Base-by-base conservation (phyloP, 208 protist genomes). In the Kentomonas sorsogonicus region DNA sequence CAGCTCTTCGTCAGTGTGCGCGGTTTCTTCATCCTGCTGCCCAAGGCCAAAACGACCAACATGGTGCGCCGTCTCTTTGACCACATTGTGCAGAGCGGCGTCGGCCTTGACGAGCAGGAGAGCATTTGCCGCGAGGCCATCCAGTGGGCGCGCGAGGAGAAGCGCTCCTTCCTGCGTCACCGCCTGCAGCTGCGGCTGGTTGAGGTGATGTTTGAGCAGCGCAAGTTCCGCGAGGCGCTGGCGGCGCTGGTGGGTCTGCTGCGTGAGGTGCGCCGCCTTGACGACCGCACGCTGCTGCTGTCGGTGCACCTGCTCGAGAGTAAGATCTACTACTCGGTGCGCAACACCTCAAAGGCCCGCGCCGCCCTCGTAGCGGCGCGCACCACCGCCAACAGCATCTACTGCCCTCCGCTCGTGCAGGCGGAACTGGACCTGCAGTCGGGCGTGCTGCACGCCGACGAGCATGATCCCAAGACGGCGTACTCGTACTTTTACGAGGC, bases 401-500 rank as follows among this genome's bases (percentile, higher is more conserved):
- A 99, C 79, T 99, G 96, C 74, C 94, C 96, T 26, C 97, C 97
- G 36, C 71, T 94, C 7, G 76, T 98, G n/a, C 98, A 99, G 83
- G 97, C 96, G 3, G 82, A 98, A 63, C 97, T 99, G 64, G 97
- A 99, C 67, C 71, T 98, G 41, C 95, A 98, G 77, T 86, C 83
- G 10, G 98, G 98, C 30, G 87, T 98, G 0, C 82, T 99, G 27
- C 90, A 98, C 64, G 94, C 97, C 2, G 95, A 99, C 72, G 98
- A 99, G 70, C 93, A 97, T 13, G 98, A 99, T 71, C 95, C 86
- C 66, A 99, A 99, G 74, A 99, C 97, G 11, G 96, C 96, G 23
- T 97, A 96, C 74, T 99, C 97, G 3, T 99, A 99, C 87, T 96
- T 99, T 43, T 99, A 94, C 72, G 98, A 99, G 74, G 91, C 97